These are phyloP conservation scores for Stagonosporopsis rhizophila DNA, from an alignment of 2,329 filamentous ascomycete genomes.

Conservation along the genomic window DNA sequence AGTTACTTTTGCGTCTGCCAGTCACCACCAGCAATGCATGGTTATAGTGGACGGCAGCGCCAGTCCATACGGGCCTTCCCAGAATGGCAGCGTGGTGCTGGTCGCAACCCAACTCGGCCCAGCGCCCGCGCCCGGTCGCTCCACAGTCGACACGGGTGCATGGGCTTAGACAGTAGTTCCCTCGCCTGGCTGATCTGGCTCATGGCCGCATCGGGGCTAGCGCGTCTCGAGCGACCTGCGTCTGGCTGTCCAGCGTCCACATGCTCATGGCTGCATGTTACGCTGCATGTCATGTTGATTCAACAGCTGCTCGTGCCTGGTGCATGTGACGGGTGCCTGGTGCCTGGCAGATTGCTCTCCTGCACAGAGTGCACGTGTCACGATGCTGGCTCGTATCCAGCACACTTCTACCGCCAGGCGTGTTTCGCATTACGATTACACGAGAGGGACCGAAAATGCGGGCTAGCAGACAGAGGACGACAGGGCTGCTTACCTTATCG, in stretches of 20 bases:
- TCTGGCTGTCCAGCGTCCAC: conserved; percentile 5
- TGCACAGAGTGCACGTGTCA: neutral
- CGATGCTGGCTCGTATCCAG: conserved; percentile 8
- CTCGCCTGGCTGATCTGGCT: conserved; percentile 5
- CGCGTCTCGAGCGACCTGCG: conserved; percentile 4
- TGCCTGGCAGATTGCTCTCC: conserved; percentile 4
- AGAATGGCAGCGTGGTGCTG: neutral
- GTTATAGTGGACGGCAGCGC: neutral
- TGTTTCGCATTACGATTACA: conserved; percentile 19
- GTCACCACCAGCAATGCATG: neutral
- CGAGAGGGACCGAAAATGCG: conserved; percentile 2
- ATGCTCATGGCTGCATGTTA: conserved; percentile 2
- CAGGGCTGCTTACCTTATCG: conserved; percentile 5
- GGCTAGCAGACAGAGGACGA: conserved; percentile 1
- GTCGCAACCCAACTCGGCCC: neutral
- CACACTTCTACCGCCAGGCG: neutral
- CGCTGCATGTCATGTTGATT: neutral
- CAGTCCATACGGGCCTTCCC: neutral
- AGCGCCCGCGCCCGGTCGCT: conserved; percentile 13
- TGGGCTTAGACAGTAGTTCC: neutral
- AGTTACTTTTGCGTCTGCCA: no score
- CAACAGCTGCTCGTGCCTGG: conserved; percentile 5
- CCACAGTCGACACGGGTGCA: conserved; percentile 13
- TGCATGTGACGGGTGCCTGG: conserved; percentile 9
- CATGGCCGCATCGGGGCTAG: conserved; percentile 4